phyloP scores from a whole-genome alignment of 2,329 filamentous ascomycete genomes.

The Pseudocercospora fijiensis region DNA sequence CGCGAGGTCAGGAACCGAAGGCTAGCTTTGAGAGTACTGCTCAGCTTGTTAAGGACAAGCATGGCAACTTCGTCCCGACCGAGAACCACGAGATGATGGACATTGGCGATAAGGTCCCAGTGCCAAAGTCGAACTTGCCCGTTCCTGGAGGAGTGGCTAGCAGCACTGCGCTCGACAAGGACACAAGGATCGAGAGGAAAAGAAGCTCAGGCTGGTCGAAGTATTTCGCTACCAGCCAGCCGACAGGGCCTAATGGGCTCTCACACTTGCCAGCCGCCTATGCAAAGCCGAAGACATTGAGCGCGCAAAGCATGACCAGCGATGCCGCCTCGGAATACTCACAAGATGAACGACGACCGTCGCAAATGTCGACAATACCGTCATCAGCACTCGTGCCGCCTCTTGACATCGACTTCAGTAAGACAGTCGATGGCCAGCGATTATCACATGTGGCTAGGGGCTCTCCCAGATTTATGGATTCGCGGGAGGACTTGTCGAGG shows the following conservation, averaged over 20 bases:
- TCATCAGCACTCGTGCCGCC: slow-evolving; percentile 70
- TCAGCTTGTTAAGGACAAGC: slow-evolving; percentile 60
- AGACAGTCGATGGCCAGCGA: slow-evolving; percentile 57
- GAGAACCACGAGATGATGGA: slow-evolving; percentile 48
- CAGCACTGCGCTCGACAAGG: slow-evolving; percentile 33
- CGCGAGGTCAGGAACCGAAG: slow-evolving; percentile 45
- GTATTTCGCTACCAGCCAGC: slow-evolving; percentile 40
- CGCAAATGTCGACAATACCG: slow-evolving; percentile 43
- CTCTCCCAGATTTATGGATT: slow-evolving; percentile 67
- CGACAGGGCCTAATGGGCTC: slow-evolving; percentile 40
- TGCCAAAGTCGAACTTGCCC: slow-evolving; percentile 19
- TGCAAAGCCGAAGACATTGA: slow-evolving; percentile 41
- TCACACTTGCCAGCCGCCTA: slow-evolving; percentile 37
- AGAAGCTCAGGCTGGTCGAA: slow-evolving; percentile 54
- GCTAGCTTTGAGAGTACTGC: slow-evolving; percentile 60
- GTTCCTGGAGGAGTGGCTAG: slow-evolving; percentile 23
- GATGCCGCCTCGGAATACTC: slow-evolving; percentile 48
- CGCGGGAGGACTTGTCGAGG: slow-evolving; percentile 44
- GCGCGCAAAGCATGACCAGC: slow-evolving; percentile 40
- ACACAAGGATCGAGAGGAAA: slow-evolving; percentile 48
- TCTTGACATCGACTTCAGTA: slow-evolving; percentile 56
- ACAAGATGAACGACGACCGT: slow-evolving; percentile 45
- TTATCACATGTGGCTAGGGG: slow-evolving; percentile 67
- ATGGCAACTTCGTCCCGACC: slow-evolving; percentile 43
- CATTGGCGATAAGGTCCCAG: slow-evolving; percentile 43